A percentile compares a stretch with the other conserved stretches of the same genome.
phyloP scores from a whole-genome alignment of 257 asterid species.

The Mentha longifolia region DNA sequence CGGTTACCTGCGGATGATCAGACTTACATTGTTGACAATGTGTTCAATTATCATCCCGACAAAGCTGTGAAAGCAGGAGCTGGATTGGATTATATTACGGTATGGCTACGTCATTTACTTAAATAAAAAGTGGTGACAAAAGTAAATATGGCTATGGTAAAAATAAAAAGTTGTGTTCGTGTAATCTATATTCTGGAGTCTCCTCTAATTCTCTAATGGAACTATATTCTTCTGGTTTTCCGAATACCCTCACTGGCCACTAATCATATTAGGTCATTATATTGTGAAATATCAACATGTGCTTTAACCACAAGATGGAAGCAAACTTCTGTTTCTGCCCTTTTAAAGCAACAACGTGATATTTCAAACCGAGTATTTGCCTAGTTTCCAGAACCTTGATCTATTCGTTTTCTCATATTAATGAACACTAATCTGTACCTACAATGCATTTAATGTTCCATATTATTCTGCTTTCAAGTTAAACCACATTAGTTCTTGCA shows the following conservation, averaged over 20 bases:
- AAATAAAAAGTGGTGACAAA: not conserved
- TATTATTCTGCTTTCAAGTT: constrained; percentile 2
- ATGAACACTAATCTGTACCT: not conserved
- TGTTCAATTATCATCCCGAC: constrained; percentile 83
- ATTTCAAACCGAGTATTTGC: too few relatives aligned
- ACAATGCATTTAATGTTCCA: not conserved
- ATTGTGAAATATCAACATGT: not conserved
- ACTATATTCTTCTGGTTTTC: not conserved
- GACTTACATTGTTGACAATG: constrained; percentile 67
- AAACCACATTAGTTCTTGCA: not conserved
- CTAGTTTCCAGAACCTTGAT: too few relatives aligned
- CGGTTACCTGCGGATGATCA: constrained; percentile 84
- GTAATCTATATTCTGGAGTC: constrained; percentile 3
- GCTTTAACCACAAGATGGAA: too few relatives aligned
- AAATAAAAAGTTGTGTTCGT: not conserved
- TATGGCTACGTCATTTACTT: constrained; percentile 38
- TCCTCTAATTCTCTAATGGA: not conserved
- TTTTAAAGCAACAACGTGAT: too few relatives aligned
- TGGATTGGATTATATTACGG: constrained; percentile 78
- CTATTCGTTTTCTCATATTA: not conserved
- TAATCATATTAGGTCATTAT: constrained; percentile 10
- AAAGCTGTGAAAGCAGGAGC: constrained; percentile 78
- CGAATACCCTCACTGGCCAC: not conserved
- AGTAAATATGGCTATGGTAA: too few relatives aligned
- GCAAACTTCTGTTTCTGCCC: too few relatives aligned